A percentile compares a stretch with the other conserved stretches of the same genome.
Evolutionary conservation across 768 basidiomycete genomes (phyloP).

Genomic region (Chalciporus chontae): DNA sequence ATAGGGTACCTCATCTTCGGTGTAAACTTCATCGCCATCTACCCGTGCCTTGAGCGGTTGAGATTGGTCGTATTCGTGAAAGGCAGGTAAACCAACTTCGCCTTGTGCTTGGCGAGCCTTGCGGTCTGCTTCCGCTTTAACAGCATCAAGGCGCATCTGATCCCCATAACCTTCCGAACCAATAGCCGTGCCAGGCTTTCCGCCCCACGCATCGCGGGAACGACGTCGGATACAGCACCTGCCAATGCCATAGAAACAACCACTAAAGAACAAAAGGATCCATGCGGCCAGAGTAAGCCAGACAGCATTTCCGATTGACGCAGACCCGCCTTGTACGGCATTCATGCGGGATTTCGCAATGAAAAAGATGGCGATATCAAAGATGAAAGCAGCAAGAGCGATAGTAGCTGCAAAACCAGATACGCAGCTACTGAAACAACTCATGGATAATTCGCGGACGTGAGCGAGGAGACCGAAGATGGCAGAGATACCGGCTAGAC

Average conservation of each 20-base stretch:
- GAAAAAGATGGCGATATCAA: conserved; percentile 91
- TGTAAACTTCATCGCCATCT: conserved; percentile 53
- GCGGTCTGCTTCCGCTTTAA: conserved; percentile 83
- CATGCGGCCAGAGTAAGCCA: conserved; percentile 91
- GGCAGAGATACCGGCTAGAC: conserved; percentile 63
- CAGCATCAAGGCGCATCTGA: conserved; percentile 74
- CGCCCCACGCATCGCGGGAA: conserved; percentile 37
- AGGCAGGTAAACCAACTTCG: conserved; percentile 72
- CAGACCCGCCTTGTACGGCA: conserved; percentile 63
- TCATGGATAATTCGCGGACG: conserved; percentile 82
- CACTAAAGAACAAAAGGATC: conserved; percentile 83
- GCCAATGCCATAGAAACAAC: conserved; percentile 83
- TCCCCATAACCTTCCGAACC: conserved; percentile 44
- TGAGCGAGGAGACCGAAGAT: conserved; percentile 87
- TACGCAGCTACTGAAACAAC: conserved; percentile 76
- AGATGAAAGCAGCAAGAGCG: conserved; percentile 84
- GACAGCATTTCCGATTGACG: conserved; percentile 80
- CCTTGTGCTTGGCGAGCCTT: conserved; percentile 60
- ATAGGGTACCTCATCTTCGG: conserved; percentile 46
- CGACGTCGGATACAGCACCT: conserved; percentile 77
- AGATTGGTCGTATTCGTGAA: conserved; percentile 57
- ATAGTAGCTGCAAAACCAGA: conserved; percentile 78
- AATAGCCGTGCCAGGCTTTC: conserved; percentile 29
- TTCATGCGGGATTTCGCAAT: conserved; percentile 84
- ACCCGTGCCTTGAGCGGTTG: conserved; percentile 63